Conservation (phyloP, 1,284 basidiomycete genomes). For the Moniliella sp. region DNA sequence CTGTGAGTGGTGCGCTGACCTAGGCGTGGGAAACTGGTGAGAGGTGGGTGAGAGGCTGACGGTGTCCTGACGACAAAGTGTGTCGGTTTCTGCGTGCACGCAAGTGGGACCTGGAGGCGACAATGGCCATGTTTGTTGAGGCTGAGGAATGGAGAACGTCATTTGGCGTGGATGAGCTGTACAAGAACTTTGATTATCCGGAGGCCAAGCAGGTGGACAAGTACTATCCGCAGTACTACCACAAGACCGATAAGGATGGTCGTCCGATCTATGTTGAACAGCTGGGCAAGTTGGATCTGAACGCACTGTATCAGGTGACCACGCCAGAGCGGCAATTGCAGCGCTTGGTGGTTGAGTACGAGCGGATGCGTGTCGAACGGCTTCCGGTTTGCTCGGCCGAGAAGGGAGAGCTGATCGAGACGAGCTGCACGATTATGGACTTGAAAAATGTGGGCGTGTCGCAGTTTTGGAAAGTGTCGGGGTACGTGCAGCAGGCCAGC, state of each 20-base stretch:
- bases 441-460: slow-evolving; percentile 58
- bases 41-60: too few species aligned
- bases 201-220: slow-evolving; percentile 67
- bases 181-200: slow-evolving; percentile 63
- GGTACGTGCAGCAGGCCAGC: slow-evolving; percentile 62
- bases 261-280: slow-evolving; percentile 86
- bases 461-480: slow-evolving; percentile 75
- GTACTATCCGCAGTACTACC: slow-evolving; percentile 82
- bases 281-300: slow-evolving; percentile 70
- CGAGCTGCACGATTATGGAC: slow-evolving; percentile 94
- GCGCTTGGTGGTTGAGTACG: slow-evolving; percentile 78
- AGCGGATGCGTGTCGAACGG: slow-evolving; percentile 48
- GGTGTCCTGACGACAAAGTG: too few species aligned
- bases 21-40: too few species aligned
- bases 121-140: slow-evolving; percentile 62
- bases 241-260: slow-evolving; percentile 90
- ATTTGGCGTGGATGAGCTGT: slow-evolving; percentile 66
- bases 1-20: too few species aligned
- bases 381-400: slow-evolving; percentile 59
- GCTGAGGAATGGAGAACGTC: slow-evolving; percentile 78
- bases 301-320: slow-evolving; percentile 44
- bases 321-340: slow-evolving; percentile 70
- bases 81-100: slow-evolving; percentile 61
- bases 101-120: slow-evolving; percentile 63
- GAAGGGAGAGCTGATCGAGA: slow-evolving; percentile 69